phyloP scores from a whole-genome alignment of 2,329 filamentous ascomycete genomes.

The Zelopaecilomyces penicillatus region DNA sequence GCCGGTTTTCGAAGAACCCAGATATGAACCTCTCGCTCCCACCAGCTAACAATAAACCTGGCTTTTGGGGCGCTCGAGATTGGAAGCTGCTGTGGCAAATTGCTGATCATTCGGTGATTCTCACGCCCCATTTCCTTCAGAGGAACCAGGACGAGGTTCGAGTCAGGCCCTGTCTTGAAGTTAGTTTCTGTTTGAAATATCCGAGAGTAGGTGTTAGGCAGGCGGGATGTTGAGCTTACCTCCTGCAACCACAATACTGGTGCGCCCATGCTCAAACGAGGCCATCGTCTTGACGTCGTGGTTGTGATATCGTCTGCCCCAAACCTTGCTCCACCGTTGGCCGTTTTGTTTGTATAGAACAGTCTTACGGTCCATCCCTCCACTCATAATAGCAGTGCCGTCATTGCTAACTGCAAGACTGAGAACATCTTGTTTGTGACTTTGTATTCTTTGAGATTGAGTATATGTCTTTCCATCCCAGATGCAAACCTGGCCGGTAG shows the following conservation, averaged over 20 bases:
- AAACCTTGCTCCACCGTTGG: slow-evolving; percentile 74
- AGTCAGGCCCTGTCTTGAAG: slow-evolving; percentile 61
- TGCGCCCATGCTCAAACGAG: slow-evolving; percentile 71
- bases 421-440: slow-evolving; percentile 83
- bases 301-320: slow-evolving; percentile 76
- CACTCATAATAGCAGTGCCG: slow-evolving; percentile 75
- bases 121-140: slow-evolving; percentile 68
- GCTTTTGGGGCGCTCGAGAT: slow-evolving; percentile 64
- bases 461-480: slow-evolving; percentile 93
- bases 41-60: slow-evolving; percentile 81
- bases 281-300: slow-evolving; percentile 96
- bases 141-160: slow-evolving; percentile 72
- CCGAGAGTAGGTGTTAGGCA: not conserved
- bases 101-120: slow-evolving; percentile 72
- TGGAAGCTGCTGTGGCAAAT: slow-evolving; percentile 70
- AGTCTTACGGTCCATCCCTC: slow-evolving; percentile 84
- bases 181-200: slow-evolving; percentile 5
- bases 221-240: slow-evolving; percentile 44
- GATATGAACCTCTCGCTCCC: slow-evolving; percentile 78
- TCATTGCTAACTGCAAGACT: slow-evolving; percentile 77
- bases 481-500: slow-evolving; percentile 84
- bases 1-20: slow-evolving; percentile 54
- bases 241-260: slow-evolving; percentile 87
- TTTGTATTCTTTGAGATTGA: slow-evolving; percentile 74
- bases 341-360: slow-evolving; percentile 68